Evolutionary conservation across 2,329 filamentous ascomycete species (phyloP).

Genomic region (Calonectria pauciramosa): DNA sequence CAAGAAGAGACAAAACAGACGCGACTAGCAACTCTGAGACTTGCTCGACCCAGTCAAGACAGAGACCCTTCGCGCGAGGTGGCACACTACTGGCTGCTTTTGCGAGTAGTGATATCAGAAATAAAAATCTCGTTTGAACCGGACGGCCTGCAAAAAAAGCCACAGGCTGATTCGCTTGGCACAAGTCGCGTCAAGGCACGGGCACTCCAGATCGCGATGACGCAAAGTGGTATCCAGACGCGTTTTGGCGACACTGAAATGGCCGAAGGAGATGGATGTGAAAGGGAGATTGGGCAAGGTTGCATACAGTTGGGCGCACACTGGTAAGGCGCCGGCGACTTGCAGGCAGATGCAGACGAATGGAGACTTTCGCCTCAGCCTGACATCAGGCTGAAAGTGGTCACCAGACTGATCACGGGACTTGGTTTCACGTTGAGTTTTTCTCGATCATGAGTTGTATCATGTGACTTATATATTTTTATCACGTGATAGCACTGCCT

Average conservation of each 20-base stretch:
- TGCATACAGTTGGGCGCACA: conserved; percentile 45
- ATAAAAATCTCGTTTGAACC: conserved; percentile 25
- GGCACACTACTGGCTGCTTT: conserved; percentile 8
- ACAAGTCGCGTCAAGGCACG: conserved; percentile 41
- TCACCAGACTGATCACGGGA: conserved; percentile 38
- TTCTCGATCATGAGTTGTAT: neutral
- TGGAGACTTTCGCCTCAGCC: conserved; percentile 31
- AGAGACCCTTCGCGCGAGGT: conserved; percentile 29
- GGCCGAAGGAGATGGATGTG: conserved; percentile 36
- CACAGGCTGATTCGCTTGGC: conserved; percentile 37
- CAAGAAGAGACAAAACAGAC: conserved; percentile 31
- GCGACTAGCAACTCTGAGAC: conserved; percentile 36
- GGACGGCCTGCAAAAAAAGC: conserved; percentile 37
- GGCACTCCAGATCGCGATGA: conserved; percentile 37
- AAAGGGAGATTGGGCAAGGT: conserved; percentile 39
- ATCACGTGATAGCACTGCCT: conserved; percentile 24
- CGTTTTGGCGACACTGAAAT: conserved; percentile 36
- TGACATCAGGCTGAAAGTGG: conserved; percentile 42
- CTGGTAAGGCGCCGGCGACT: conserved; percentile 45
- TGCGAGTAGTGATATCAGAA: conserved; percentile 13
- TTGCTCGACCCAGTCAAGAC: conserved; percentile 34
- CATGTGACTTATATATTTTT: conserved; percentile 15
- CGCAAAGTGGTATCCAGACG: conserved; percentile 38
- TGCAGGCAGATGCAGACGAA: conserved; percentile 41
- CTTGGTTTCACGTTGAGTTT: conserved; percentile 6